These are phyloP conservation scores for Fraxinus cuspidata DNA, from an alignment of 257 asterid genomes.

Conservation along the genomic window DNA sequence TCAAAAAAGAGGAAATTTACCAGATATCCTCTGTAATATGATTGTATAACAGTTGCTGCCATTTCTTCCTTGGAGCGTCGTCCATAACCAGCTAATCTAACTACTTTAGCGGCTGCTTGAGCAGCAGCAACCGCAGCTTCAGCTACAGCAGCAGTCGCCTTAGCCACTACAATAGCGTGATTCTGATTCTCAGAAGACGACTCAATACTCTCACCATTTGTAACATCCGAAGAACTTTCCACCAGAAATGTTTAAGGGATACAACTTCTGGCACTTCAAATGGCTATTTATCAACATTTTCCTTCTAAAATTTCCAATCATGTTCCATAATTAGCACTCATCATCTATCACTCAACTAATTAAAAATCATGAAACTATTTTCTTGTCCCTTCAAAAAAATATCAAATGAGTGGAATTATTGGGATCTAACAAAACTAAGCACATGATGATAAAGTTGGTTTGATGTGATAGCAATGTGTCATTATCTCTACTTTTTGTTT, in stretches of 20 bases:
- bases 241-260: conserved; percentile 77
- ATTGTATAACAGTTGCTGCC: conserved; percentile 73
- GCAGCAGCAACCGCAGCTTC: conserved; percentile 92
- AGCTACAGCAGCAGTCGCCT: conserved; percentile 89
- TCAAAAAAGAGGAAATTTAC: conserved; percentile 29
- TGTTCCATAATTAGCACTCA: not conserved
- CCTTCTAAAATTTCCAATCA: conserved; percentile 44
- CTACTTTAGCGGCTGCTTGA: conserved; percentile 87
- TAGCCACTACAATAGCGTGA: conserved; percentile 75
- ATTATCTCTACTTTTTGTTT: conserved; percentile 9
- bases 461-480: conserved; percentile 33
- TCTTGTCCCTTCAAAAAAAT: not conserved
- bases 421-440: conserved; percentile 11
- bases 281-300: conserved; percentile 64
- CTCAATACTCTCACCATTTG: conserved; percentile 50
- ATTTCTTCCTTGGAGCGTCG: conserved; percentile 70
- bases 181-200: conserved; percentile 60
- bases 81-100: conserved; percentile 69
- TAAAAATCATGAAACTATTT: not conserved
- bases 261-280: conserved; percentile 80
- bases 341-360: not conserved
- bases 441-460: conserved; percentile 22
- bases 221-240: conserved; percentile 74
- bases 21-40: conserved; percentile 88
- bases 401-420: not conserved